Base-by-base conservation (phyloP, 2,329 filamentous ascomycete genomes). In the Aspergillus clavatus region DNA sequence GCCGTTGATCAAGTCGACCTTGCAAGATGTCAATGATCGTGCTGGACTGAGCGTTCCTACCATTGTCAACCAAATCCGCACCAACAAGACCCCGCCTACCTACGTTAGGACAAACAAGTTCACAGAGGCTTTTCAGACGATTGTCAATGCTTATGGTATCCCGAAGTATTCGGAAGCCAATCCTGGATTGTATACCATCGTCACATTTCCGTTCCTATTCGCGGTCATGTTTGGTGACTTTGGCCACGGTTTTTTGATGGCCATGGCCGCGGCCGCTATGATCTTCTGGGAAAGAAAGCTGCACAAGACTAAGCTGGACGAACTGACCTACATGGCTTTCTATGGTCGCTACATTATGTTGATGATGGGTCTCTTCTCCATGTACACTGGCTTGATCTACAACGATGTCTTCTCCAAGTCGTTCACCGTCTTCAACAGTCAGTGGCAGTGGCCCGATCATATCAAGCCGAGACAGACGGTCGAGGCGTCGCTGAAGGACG, bases 221-320 rank as follows among this genome's bases (percentile, higher is more conserved):
- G 93, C 93, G 40, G 93, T 98, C 80, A 98, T 98, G 93, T 98
- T 98, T 65, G 94, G 93, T 76, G 93, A 98, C 70, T 84, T 95
- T 47, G 94, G 93, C 41, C 93, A 98, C 63, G 93, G 91, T 55
- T 69, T 84, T 54, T 86, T 98, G 67, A 95, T 98, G 86, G 78
- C 91, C 35, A 66, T 81, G 45, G 87, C 89, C 46, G 87, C 93
- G 11, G 62, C 83, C 45, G 88, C 89, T 46, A 95, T 98, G 89
- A 97, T 98, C 58, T 88, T 95, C 73, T 97, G 84, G 78, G 93
- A 98, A 72, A 90, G 88, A 72, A 83, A 86, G 48, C 76, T 98
- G 27, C 66, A 70, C 37, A 78, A 80, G 48, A 89, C 91, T 68
- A 98, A 98, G 75, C 84, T 96, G 46, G 94, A 97, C 62, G 94